Evolutionary conservation across 352 stramenopile species (phyloP).

Genomic region (Globisporangium barbulae): DNA sequence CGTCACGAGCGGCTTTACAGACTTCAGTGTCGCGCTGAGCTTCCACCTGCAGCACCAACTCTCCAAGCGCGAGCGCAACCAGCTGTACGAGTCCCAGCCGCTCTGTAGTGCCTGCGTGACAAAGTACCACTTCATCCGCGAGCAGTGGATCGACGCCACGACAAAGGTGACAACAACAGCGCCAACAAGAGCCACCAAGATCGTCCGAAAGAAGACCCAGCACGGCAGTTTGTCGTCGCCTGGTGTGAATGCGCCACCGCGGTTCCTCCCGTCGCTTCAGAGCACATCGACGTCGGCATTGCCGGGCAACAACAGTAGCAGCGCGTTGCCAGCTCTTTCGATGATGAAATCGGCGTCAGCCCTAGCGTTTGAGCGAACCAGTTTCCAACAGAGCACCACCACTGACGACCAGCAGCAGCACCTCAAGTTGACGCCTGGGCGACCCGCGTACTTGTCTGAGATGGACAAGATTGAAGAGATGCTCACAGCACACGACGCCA

Average conservation of each 20-base stretch:
- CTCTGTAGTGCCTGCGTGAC: slow-evolving; percentile 44
- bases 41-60: slow-evolving; percentile 62
- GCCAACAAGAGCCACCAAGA: slow-evolving; percentile 7
- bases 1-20: slow-evolving; percentile 34
- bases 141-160: slow-evolving; percentile 32
- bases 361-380: slow-evolving; percentile 7
- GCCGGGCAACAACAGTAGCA: neutral
- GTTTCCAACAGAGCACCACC: neutral
- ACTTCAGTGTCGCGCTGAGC: slow-evolving; percentile 33
- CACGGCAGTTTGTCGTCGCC: neutral
- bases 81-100: slow-evolving; percentile 56
- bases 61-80: slow-evolving; percentile 41
- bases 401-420: neutral
- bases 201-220: slow-evolving; percentile 6
- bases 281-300: neutral
- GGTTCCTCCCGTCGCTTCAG: slow-evolving; percentile 12
- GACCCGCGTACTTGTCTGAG: slow-evolving; percentile 40
- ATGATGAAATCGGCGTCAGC: slow-evolving; percentile 12
- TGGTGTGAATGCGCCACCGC: neutral
- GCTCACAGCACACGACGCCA: slow-evolving; percentile 29
- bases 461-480: slow-evolving; percentile 55
- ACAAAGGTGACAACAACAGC: neutral
- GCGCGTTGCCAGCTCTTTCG: neutral
- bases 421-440: neutral
- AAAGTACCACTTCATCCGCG: slow-evolving; percentile 40